These are phyloP conservation scores for Tricholoma terreum DNA, from an alignment of 768 basidiomycete species.

Conservation along the genomic window DNA sequence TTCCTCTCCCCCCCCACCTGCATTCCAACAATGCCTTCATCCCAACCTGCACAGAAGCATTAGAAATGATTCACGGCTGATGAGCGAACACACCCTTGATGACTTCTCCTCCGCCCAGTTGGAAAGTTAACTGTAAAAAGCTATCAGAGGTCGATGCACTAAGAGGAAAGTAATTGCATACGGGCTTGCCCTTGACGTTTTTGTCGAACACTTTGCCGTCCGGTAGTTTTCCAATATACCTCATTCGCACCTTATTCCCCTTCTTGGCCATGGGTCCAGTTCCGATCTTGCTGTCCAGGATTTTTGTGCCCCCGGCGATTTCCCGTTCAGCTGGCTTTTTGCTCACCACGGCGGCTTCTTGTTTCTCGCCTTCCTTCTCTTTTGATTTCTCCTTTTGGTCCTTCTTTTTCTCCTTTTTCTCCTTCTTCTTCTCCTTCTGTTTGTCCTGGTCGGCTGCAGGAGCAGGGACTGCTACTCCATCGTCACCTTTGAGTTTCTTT, in stretches of 20 bases:
- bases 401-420: constrained; percentile 13
- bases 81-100: constrained; percentile 65
- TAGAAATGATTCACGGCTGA: neutral
- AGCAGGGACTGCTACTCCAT: constrained; percentile 28
- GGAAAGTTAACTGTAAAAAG: constrained; percentile 62
- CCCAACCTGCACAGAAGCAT: constrained; percentile 62
- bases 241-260: constrained; percentile 78
- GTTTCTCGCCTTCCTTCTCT: constrained; percentile 32
- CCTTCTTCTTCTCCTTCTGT: constrained; percentile 29
- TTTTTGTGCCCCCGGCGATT: constrained; percentile 70
- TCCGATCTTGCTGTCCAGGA: constrained; percentile 75
- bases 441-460: constrained; percentile 32
- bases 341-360: constrained; percentile 21
- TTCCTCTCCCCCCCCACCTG: constrained; percentile 84
- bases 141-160: constrained; percentile 2
- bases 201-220: constrained; percentile 77
- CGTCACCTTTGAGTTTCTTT: constrained; percentile 72
- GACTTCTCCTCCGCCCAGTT: constrained; percentile 83
- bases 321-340: constrained; percentile 35
- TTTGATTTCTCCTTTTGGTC: constrained; percentile 28
- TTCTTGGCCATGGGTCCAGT: constrained; percentile 84
- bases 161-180: constrained; percentile 35
- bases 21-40: constrained; percentile 90
- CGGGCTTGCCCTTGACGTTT: constrained; percentile 83
- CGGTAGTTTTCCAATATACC: constrained; percentile 89